Conservation (phyloP, 1,284 basidiomycete species). For the Rhodofomes roseus region DNA sequence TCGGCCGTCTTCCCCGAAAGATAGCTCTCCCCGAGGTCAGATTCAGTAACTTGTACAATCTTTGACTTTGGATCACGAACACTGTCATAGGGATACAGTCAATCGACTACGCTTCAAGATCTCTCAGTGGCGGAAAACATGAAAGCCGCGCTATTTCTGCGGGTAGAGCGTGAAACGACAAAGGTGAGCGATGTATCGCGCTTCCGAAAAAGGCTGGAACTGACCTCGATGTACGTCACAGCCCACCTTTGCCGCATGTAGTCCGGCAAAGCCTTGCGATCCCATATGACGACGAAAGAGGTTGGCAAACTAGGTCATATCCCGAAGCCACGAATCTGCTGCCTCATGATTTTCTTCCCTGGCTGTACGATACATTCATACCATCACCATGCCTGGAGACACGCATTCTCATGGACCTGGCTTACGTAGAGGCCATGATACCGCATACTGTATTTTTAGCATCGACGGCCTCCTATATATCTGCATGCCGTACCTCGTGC, state of each 20-base stretch:
- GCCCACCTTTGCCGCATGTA: neutral
- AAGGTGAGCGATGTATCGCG: neutral
- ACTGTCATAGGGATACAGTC: conserved; percentile 23
- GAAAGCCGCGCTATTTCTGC: conserved; percentile 14
- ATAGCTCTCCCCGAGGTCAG: conserved; percentile 20
- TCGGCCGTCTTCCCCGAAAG: conserved; percentile 6
- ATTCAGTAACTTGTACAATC: neutral
- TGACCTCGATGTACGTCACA: neutral
- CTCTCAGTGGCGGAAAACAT: conserved; percentile 14
- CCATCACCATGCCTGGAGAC: neutral
- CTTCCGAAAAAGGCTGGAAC: neutral
- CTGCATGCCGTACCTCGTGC: neutral
- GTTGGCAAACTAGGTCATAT: too few relatives aligned
- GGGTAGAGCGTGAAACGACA: conserved; percentile 6
- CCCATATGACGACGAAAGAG: too few relatives aligned
- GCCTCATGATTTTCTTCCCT: neutral
- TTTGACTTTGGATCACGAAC: conserved; percentile 8
- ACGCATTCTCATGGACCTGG: neutral
- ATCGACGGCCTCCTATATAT: neutral
- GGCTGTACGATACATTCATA: neutral
- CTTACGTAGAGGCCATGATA: neutral
- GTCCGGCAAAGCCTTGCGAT: too few relatives aligned
- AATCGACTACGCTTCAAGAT: conserved; percentile 24
- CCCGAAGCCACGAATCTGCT: neutral
- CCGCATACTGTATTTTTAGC: neutral